A percentile compares a stretch with the other conserved stretches of the same genome.
These are phyloP conservation scores for Buddleja alternifolia DNA, from an alignment of 257 asterid genomes.

Conservation along the genomic window DNA sequence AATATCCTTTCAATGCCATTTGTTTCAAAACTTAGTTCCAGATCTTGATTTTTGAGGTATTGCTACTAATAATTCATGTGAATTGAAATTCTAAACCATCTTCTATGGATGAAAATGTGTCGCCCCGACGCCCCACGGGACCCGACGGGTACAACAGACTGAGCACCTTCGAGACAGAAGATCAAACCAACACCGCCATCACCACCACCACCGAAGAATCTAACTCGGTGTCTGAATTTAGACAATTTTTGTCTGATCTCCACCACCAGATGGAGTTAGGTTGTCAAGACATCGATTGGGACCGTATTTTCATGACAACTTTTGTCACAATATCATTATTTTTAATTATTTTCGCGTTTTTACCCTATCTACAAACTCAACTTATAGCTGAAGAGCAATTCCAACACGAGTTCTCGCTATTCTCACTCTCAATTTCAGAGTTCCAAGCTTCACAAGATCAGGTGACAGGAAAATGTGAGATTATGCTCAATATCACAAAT, in stretches of 20 bases:
- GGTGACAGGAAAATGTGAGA: conserved; percentile 47
- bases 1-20: neutral
- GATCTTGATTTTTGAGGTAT: conserved; percentile 1
- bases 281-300: conserved; percentile 46
- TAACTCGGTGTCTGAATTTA: conserved; percentile 25
- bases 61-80: too few relatives aligned
- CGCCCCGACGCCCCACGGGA: conserved; percentile 26
- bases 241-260: conserved; percentile 36
- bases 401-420: conserved; percentile 35
- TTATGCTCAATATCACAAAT: conserved; percentile 39
- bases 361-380: conserved; percentile 41
- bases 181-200: neutral
- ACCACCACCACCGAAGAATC: conserved; percentile 15
- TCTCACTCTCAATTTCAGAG: conserved; percentile 40
- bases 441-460: conserved; percentile 35
- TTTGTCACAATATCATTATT: conserved; percentile 41
- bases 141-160: conserved; percentile 38
- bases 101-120: conserved; percentile 39
- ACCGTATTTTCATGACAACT: conserved; percentile 44
- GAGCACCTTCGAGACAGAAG: conserved; percentile 40
- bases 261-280: conserved; percentile 36
- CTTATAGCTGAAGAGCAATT: conserved; percentile 33
- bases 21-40: neutral
- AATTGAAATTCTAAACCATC: too few relatives aligned
- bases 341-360: conserved; percentile 41